These are phyloP conservation scores for Inga leiocalycina DNA, from an alignment of 306 rosid species.

Conservation along the genomic window DNA sequence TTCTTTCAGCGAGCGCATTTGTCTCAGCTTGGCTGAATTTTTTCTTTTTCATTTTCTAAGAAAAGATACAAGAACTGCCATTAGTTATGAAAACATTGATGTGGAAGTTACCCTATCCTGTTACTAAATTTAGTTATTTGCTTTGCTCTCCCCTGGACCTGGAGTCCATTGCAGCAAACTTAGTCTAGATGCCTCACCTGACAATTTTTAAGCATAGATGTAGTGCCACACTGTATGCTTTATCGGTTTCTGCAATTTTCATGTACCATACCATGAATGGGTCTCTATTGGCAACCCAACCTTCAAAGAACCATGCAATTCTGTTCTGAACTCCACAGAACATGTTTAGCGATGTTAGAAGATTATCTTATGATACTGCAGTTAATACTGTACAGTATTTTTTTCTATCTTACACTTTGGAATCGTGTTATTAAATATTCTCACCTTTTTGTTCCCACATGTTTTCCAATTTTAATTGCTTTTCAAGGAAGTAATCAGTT, in stretches of 20 bases:
- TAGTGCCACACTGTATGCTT: background rate
- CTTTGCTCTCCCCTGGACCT: background rate
- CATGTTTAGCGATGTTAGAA: background rate
- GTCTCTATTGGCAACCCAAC: background rate
- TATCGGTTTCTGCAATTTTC: background rate
- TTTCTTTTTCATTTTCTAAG: background rate
- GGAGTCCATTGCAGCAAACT: background rate
- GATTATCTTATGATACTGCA: background rate
- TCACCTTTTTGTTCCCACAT: background rate
- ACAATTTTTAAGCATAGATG: background rate
- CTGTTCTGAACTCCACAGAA: background rate
- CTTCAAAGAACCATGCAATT: background rate
- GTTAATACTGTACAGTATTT: background rate
- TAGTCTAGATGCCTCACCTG: conserved; percentile 8
- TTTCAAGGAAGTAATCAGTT: background rate
- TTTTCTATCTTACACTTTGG: background rate
- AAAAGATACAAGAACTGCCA: no score
- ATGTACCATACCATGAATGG: background rate
- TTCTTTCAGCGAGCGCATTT: conserved; percentile 63
- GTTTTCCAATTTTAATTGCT: background rate
- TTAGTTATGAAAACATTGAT: no score
- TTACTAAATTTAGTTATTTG: conserved; percentile 6
- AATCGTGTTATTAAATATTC: background rate
- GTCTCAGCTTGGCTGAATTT: conserved; percentile 52
- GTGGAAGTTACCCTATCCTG: background rate